Percentiles rank a stretch among this genome's conserved stretches.
Conservation (phyloP, 2,329 filamentous ascomycete genomes). For the Thermoascus crustaceus region DNA sequence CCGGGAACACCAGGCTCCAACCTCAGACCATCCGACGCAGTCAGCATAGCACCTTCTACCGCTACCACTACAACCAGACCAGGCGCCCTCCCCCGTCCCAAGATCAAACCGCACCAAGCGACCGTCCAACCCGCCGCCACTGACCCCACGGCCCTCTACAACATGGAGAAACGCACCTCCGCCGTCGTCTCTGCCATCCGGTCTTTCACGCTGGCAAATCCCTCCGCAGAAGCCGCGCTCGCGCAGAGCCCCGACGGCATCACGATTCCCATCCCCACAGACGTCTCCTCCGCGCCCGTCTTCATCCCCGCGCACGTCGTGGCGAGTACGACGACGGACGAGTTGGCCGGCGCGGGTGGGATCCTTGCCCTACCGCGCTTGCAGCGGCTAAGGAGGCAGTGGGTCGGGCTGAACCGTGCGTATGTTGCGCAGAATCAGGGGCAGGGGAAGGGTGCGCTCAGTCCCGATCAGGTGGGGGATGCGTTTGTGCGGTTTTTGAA, state of each 20-base stretch:
- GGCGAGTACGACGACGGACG: constrained; percentile 31
- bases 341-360: constrained; percentile 34
- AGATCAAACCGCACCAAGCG: constrained; percentile 35
- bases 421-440: constrained; percentile 31
- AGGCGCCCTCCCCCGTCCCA: constrained; percentile 13
- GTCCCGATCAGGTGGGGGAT: constrained; percentile 29
- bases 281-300: constrained; percentile 20
- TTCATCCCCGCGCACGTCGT: constrained; percentile 32
- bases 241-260: constrained; percentile 24
- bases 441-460: constrained; percentile 24
- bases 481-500: constrained; percentile 42
- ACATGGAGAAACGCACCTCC: constrained; percentile 36
- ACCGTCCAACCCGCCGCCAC: constrained; percentile 34
- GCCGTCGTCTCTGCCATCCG: constrained; percentile 35
- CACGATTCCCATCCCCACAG: constrained; percentile 26
- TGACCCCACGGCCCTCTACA: constrained; percentile 34
- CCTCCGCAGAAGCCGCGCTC: constrained; percentile 30
- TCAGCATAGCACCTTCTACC: constrained; percentile 17
- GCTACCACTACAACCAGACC: constrained; percentile 15
- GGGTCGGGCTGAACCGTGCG: constrained; percentile 38
- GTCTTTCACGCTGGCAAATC: constrained; percentile 29
- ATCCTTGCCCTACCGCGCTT: constrained; percentile 34
- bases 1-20: constrained; percentile 6
- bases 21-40: constrained; percentile 16
- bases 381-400: constrained; percentile 38